Conservation (phyloP, 345 rosid genomes). For the Murraya koenigii region DNA sequence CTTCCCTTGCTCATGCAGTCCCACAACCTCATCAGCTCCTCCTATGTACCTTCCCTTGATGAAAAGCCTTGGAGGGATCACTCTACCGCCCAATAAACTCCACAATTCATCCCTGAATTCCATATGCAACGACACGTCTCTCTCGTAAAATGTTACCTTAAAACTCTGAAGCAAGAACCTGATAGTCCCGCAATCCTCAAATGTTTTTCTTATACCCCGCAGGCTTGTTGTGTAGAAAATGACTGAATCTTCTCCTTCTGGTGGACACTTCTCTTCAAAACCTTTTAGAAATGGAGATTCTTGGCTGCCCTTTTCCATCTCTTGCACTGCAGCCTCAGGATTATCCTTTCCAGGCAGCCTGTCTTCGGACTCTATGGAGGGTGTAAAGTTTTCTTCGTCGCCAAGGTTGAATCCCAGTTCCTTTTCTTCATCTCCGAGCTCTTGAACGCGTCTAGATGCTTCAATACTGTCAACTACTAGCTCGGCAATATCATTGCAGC, state of each 20-base stretch:
- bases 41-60: conserved; percentile 76
- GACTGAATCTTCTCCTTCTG: conserved; percentile 62
- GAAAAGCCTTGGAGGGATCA: conserved; percentile 74
- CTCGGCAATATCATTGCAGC: conserved; percentile 18
- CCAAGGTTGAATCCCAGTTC: conserved; percentile 13
- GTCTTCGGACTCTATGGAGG: conserved; percentile 12
- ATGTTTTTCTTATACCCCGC: conserved; percentile 78
- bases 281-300: conserved; percentile 25
- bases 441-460: conserved; percentile 10
- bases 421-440: conserved; percentile 26
- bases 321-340: conserved; percentile 10
- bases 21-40: conserved; percentile 75
- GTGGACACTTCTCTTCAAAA: conserved; percentile 59
- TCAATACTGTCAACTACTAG: neutral
- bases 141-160: conserved; percentile 47
- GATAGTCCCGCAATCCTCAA: conserved; percentile 63
- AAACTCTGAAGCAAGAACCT: conserved; percentile 64
- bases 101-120: conserved; percentile 81
- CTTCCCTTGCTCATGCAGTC: conserved; percentile 76
- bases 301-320: conserved; percentile 4
- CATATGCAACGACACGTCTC: conserved; percentile 76
- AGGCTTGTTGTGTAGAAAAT: conserved; percentile 78
- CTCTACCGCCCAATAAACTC: conserved; percentile 52
- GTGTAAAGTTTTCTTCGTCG: conserved; percentile 9
- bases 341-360: neutral